Evolutionary conservation across 2,329 filamentous ascomycete genomes (phyloP), one percentile per base, ranked within the genome.

Genomic region (Penicillium frequentans): DNA sequence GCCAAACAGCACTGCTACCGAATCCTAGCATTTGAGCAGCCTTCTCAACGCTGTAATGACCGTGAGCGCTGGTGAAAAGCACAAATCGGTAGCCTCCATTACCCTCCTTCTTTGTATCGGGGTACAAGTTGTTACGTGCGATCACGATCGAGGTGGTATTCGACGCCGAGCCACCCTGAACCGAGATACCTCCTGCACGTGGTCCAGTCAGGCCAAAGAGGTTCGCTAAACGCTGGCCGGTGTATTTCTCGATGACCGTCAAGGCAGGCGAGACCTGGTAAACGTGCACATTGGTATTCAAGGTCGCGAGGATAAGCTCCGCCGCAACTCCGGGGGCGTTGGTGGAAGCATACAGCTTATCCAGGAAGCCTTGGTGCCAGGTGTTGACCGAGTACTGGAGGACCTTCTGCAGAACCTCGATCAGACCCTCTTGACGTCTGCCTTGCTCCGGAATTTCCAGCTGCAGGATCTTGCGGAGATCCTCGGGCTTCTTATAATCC

Each of bases 291-390:
- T 98, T 99, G 35, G 95, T 97, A 77, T 99, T 98, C 45, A 99
- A 79, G 1, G 90, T 84, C 0, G 90, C 88, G 26, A 98, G 84
- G 9, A 98, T 81, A 56, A 98, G 80, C 68, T 98, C 95, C 2
- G 91, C 89, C 16, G 89, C 86, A 0, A 98, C 83, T 19, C 93
- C 93, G 9, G 93, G 88, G 43, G 93, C 89, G 70, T 95, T 95
- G 39, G 91, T 96, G 62, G 88, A 89, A n/a, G 90, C 86, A 74
- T 97, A 98, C 19, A 98, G 81, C 78, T 99, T 98, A 77, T 97
- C 93, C 69, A 98, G 77, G 75, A 98, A 99, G 11, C 93, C 93
- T 75, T 96, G 93, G 69, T 96, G 90, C 90, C 93, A 98, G n/a
- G 93, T 97, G 77, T 99, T 99, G 70, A 98, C 93, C 69, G 90